These are phyloP conservation scores for Ulmus americana DNA, from an alignment of 331 rosid species.

Conservation along the genomic window DNA sequence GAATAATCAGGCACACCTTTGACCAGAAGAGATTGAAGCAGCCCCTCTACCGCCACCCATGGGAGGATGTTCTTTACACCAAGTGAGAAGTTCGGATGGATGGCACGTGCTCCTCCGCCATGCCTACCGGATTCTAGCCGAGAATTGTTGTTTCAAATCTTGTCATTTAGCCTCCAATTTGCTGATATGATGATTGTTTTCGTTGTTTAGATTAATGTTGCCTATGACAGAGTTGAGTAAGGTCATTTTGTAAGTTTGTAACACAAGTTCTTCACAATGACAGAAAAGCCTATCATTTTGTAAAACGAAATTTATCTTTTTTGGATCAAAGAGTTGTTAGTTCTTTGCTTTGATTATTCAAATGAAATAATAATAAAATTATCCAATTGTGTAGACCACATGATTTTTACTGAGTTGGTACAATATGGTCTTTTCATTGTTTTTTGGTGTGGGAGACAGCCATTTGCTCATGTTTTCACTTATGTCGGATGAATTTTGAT, in stretches of 20 bases:
- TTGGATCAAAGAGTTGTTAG: background rate
- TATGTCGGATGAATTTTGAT: no score
- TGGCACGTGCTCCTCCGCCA: background rate
- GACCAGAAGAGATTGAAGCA: slow-evolving; percentile 99
- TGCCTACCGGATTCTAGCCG: slow-evolving; percentile 12
- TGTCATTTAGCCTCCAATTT: slow-evolving; percentile 25
- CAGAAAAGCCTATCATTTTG: slow-evolving; percentile 25
- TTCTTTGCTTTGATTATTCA: background rate
- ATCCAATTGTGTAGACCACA: background rate
- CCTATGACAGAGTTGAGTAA: slow-evolving; percentile 17
- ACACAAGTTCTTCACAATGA: slow-evolving; percentile 24
- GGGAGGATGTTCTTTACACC: slow-evolving; percentile 99
- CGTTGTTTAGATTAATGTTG: slow-evolving; percentile 37
- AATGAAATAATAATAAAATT: background rate
- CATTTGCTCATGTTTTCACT: no score
- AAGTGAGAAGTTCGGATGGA: slow-evolving; percentile 47
- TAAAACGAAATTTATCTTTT: background rate
- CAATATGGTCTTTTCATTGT: background rate
- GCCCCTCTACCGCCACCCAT: slow-evolving; percentile 97
- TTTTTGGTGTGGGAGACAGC: background rate
- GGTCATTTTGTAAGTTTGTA: slow-evolving; percentile 37
- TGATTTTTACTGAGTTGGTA: background rate
- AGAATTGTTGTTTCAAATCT: slow-evolving; percentile 2
- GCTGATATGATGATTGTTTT: slow-evolving; percentile 27
- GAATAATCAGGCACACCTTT: slow-evolving; percentile 75